Conservation (phyloP, 768 basidiomycete genomes). For the Suillus weaverae region DNA sequence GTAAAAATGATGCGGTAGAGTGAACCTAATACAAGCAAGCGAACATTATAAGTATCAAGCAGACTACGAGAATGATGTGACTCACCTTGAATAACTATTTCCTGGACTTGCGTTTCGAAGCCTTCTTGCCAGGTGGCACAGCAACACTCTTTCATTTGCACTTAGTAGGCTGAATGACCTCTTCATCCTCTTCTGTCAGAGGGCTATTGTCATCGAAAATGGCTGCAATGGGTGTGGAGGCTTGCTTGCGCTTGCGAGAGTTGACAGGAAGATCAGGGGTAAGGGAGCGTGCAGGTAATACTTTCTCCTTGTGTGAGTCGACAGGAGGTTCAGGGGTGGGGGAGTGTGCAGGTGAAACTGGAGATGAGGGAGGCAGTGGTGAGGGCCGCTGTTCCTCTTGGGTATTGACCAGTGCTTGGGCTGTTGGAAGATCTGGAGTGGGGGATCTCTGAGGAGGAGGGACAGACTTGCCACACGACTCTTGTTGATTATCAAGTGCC, state of each 20-base stretch:
- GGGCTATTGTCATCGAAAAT: not conserved
- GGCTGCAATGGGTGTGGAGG: not conserved
- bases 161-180: not conserved
- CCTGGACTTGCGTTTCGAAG: not conserved
- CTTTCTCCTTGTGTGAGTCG: no score
- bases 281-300: not conserved
- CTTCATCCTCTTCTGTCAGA: not conserved
- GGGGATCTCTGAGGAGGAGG: not conserved
- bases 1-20: not conserved
- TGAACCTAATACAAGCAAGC: not conserved
- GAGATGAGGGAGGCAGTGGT: not conserved
- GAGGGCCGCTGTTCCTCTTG: no score
- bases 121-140: not conserved
- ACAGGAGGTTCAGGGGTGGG: not conserved
- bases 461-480: not conserved
- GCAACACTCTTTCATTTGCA: not conserved
- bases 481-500: not conserved
- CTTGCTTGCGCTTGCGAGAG: not conserved
- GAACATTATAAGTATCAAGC: not conserved
- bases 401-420: not conserved
- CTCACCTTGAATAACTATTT: not conserved
- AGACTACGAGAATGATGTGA: not conserved
- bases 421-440: not conserved
- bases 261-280: not conserved
- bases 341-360: not conserved